A percentile compares a stretch with the other conserved stretches of the same genome.
Conservation (phyloP, 2,329 filamentous ascomycete species). For the Apiospora koreana region DNA sequence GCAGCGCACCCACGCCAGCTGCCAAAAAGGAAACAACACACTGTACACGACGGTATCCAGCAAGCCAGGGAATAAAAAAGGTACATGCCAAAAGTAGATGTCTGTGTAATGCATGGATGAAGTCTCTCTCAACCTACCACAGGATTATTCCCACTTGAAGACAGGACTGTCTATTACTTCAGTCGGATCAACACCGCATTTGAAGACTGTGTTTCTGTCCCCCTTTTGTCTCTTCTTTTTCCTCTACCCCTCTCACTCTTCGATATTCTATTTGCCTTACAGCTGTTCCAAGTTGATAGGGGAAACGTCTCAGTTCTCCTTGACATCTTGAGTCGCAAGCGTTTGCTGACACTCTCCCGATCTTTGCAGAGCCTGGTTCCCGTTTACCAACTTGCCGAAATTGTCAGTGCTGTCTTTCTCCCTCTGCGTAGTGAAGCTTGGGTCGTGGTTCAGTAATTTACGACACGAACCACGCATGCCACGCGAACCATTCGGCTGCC, state of each 20-base stretch:
- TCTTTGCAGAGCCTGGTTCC: constrained; percentile 22
- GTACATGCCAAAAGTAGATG: constrained; percentile 29
- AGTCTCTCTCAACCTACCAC: constrained; percentile 26
- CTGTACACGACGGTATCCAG: constrained; percentile 12
- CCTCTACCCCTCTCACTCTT: constrained; percentile 27
- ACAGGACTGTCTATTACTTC: constrained; percentile 14
- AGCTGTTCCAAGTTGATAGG: constrained; percentile 26
- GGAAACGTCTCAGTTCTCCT: constrained; percentile 33
- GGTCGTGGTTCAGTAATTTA: constrained; percentile 28
- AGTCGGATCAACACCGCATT: constrained; percentile 23
- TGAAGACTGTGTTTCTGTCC: constrained; percentile 32
- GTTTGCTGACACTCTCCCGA: constrained; percentile 30
- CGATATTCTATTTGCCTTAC: constrained; percentile 17
- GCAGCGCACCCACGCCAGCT: constrained; percentile 14
- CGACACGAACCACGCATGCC: constrained; percentile 29
- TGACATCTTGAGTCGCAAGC: constrained; percentile 16
- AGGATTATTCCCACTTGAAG: constrained; percentile 21
- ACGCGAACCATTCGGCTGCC: constrained; percentile 35
- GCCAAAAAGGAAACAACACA: constrained; percentile 16
- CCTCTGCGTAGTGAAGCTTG: constrained; percentile 10
- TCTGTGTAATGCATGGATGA: constrained; percentile 25
- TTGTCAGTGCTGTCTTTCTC: constrained; percentile 10
- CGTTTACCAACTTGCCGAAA: constrained; percentile 20
- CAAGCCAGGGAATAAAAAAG: constrained; percentile 21
- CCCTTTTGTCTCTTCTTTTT: constrained; percentile 22